Evolutionary conservation across 352 stramenopile genomes (phyloP).

Genomic region (Phytophthora tubulina): DNA sequence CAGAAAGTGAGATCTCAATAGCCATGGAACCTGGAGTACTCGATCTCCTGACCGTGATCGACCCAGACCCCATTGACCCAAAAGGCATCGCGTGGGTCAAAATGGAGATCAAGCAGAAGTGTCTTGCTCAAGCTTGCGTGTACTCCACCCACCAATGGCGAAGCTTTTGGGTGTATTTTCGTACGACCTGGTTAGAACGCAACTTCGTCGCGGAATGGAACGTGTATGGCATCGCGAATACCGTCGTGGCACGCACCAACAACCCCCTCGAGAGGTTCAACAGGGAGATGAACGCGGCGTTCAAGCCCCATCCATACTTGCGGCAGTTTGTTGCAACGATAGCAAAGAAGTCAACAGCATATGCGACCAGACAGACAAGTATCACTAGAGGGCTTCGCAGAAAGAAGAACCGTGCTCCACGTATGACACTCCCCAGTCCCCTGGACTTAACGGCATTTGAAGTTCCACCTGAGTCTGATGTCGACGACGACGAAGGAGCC

Average conservation of each 20-base stretch:
- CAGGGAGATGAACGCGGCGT: constrained; percentile 30
- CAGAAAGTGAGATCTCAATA: background rate
- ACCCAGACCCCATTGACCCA: background rate
- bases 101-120: constrained; percentile 8
- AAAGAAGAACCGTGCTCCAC: constrained; percentile 1
- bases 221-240: constrained; percentile 22
- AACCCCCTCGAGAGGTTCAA: constrained; percentile 42
- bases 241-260: constrained; percentile 29
- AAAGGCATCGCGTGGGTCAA: constrained; percentile 25
- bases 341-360: background rate
- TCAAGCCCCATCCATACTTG: constrained; percentile 32
- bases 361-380: background rate
- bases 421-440: constrained; percentile 1
- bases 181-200: constrained; percentile 9
- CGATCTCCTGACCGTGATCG: background rate
- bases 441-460: constrained; percentile 10
- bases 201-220: constrained; percentile 27
- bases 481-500: background rate
- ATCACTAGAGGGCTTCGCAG: constrained; percentile 4
- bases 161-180: constrained; percentile 32
- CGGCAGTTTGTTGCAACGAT: constrained; percentile 18
- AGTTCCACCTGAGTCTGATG: background rate
- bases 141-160: constrained; percentile 5
- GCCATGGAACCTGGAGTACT: constrained; percentile 11
- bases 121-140: background rate